These are phyloP conservation scores for Neurospora tetrasperma DNA, from an alignment of 495 filamentous ascomycete genomes.

Conservation along the genomic window DNA sequence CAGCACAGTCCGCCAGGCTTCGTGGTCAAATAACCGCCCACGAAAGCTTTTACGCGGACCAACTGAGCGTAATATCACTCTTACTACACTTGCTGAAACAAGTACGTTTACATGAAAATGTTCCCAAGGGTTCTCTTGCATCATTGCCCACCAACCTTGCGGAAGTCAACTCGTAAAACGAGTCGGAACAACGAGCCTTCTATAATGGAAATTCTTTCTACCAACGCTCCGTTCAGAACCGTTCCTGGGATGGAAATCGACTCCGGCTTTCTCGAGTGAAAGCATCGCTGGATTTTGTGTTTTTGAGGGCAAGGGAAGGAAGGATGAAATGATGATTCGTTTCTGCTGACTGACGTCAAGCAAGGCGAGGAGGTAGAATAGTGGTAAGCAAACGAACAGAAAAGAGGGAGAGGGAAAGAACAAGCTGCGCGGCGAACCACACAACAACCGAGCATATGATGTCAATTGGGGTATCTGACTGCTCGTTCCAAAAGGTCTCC, in stretches of 20 bases:
- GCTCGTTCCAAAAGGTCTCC: constrained; percentile 16
- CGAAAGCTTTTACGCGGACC: background rate
- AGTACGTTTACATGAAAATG: constrained; percentile 5
- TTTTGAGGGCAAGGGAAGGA: constrained; percentile 4
- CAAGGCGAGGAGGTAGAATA: background rate
- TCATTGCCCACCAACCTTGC: constrained; percentile 47
- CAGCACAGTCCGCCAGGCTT: background rate
- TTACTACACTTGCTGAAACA: background rate
- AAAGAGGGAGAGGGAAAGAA: background rate
- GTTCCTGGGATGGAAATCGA: constrained; percentile 36
- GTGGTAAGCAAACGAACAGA: background rate
- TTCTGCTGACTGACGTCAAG: background rate
- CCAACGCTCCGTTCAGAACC: constrained; percentile 48
- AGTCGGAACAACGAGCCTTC: constrained; percentile 55
- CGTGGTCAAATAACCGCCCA: background rate
- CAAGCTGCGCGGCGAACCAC: constrained; percentile 4
- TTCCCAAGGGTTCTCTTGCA: constrained; percentile 62
- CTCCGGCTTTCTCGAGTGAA: constrained; percentile 39
- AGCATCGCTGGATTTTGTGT: constrained; percentile 37
- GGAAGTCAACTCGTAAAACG: constrained; percentile 24
- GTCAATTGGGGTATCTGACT: constrained; percentile 27
- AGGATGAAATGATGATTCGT: background rate
- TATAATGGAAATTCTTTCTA: constrained; percentile 43
- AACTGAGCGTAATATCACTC: background rate
- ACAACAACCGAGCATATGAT: constrained; percentile 10